These are phyloP conservation scores for Knoxia roxburghii DNA, from an alignment of 257 asterid species.

Conservation along the genomic window DNA sequence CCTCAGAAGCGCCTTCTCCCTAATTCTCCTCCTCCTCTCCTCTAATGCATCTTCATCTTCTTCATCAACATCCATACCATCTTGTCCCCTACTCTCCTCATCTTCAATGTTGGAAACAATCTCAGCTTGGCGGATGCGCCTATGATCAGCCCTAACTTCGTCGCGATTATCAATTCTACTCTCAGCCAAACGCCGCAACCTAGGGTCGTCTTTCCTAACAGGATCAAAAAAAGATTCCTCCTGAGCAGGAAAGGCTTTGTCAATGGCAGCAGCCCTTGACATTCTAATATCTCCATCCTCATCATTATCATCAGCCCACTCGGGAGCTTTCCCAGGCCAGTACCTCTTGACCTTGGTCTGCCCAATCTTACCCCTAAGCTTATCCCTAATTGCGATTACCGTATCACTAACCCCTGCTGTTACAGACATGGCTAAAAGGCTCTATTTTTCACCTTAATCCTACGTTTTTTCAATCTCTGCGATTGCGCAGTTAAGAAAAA, in stretches of 20 bases:
- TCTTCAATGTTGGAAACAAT: conserved; percentile 85
- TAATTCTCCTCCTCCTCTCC: conserved; percentile 69
- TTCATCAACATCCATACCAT: conserved; percentile 60
- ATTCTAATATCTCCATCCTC: conserved; percentile 67
- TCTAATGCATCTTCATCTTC: conserved; percentile 84
- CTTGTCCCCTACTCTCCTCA: conserved; percentile 66
- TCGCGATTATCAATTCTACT: conserved; percentile 72
- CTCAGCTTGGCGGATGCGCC: conserved; percentile 93
- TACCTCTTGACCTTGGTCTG: conserved; percentile 90
- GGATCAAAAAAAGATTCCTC: conserved; percentile 28
- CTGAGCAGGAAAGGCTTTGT: conserved; percentile 55
- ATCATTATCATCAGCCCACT: conserved; percentile 85
- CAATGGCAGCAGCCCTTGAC: conserved; percentile 53
- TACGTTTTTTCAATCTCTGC: neutral
- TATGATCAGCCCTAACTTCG: conserved; percentile 80
- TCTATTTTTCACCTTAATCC: neutral
- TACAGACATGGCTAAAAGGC: conserved; percentile 59
- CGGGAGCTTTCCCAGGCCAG: conserved; percentile 98
- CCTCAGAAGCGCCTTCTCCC: conserved; percentile 59
- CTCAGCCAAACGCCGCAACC: conserved; percentile 87
- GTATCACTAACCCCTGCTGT: conserved; percentile 92
- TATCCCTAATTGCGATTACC: conserved; percentile 76
- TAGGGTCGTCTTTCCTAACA: conserved; percentile 63
- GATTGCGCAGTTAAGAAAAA: neutral
- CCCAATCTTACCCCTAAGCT: conserved; percentile 90